Conservation (phyloP, 208 protist genomes). For the Entamoeba invadens region DNA sequence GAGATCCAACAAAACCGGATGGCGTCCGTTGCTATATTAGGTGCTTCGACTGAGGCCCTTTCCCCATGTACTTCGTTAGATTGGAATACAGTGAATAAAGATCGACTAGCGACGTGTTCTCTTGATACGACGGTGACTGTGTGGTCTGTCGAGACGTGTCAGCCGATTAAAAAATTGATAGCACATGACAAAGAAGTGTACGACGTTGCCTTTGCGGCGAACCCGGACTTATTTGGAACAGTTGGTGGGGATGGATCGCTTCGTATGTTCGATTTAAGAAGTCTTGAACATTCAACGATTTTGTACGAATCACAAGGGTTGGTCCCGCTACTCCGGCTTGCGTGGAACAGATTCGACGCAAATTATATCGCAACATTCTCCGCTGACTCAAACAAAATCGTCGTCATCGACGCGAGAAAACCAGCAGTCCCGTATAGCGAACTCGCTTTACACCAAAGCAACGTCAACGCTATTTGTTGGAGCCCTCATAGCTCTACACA, state of each 20-base stretch:
- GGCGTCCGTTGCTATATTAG: background rate
- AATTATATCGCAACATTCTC: constrained; percentile 14
- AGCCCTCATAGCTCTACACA: background rate
- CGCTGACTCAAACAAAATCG: background rate
- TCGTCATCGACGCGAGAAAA: constrained; percentile 1
- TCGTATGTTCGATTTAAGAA: constrained; percentile 16
- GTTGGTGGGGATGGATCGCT: constrained; percentile 30
- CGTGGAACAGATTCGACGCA: background rate
- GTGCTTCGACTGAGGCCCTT: background rate
- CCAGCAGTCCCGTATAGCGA: background rate
- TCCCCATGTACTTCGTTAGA: constrained; percentile 96
- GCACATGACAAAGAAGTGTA: constrained; percentile 98
- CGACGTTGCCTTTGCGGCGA: constrained; percentile 76
- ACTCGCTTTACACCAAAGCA: background rate
- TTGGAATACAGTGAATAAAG: constrained; percentile 77
- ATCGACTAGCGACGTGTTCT: constrained; percentile 78
- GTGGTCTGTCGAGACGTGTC: constrained; percentile 65
- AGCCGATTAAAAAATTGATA: constrained; percentile 79
- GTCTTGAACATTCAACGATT: constrained; percentile 14
- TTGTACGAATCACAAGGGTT: constrained; percentile 7
- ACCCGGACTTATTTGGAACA: constrained; percentile 21
- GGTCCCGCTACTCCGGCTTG: background rate
- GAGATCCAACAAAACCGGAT: background rate
- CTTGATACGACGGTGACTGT: constrained; percentile 96
- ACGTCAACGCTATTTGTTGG: constrained; percentile 18